phyloP scores from a whole-genome alignment of 805 yeast genomes.

The Wickerhamiella kurtzmanii region DNA sequence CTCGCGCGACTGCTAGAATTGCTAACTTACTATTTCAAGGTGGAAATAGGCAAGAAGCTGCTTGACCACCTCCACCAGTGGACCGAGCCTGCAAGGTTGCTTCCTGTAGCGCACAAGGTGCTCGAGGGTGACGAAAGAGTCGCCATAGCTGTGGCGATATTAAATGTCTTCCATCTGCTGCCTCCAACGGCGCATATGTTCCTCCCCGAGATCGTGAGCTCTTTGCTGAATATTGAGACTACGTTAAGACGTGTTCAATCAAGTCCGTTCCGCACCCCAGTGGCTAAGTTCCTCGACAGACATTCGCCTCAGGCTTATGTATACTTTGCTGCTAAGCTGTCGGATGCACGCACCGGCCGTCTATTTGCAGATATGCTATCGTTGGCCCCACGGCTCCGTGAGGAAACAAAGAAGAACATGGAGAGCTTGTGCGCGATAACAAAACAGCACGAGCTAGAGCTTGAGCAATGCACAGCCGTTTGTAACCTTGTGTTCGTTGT shows the following conservation, averaged over 20 bases:
- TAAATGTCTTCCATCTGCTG: constrained; percentile 78
- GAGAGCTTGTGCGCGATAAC: constrained; percentile 35
- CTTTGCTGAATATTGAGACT: constrained; percentile 66
- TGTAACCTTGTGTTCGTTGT: constrained; percentile 47
- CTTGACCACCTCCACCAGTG: constrained; percentile 90
- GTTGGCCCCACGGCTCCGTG: constrained; percentile 39
- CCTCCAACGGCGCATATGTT: constrained; percentile 90
- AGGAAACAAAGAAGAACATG: constrained; percentile 41
- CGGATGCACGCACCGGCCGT: constrained; percentile 49
- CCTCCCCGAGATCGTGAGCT: constrained; percentile 70
- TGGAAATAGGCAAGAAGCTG: constrained; percentile 87
- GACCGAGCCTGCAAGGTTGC: constrained; percentile 73
- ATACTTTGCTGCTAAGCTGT: constrained; percentile 54
- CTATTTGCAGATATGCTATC: constrained; percentile 55
- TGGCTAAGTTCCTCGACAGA: constrained; percentile 72
- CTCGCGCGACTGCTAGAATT: constrained; percentile 74
- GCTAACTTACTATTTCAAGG: constrained; percentile 83
- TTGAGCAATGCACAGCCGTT: constrained; percentile 46
- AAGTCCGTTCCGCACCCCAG: constrained; percentile 86
- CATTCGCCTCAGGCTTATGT: constrained; percentile 63
- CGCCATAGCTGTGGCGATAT: constrained; percentile 74
- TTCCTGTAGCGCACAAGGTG: constrained; percentile 66
- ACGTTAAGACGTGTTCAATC: constrained; percentile 69
- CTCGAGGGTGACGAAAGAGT: constrained; percentile 70
- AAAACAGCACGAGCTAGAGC: constrained; percentile 37